phyloP scores from a whole-genome alignment of 306 rosid genomes.

The Hylodesmum podocarpum region DNA sequence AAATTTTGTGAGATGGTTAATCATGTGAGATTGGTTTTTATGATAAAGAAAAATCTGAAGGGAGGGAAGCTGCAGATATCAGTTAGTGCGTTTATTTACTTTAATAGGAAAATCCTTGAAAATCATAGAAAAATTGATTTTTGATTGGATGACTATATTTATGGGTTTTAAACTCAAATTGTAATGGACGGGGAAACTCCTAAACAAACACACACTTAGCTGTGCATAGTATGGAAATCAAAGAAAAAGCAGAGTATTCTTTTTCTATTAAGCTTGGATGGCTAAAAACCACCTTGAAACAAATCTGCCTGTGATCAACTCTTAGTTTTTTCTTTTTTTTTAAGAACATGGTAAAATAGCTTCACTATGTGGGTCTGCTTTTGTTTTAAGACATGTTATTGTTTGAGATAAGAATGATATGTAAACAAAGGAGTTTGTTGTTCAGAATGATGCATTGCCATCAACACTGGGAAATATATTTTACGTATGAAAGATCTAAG shows the following conservation, averaged over 20 bases:
- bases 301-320: neutral
- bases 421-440: neutral
- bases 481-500: slow-evolving; percentile 4
- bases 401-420: neutral
- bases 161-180: too few relatives aligned
- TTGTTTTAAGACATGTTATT: neutral
- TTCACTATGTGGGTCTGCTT: neutral
- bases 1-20: slow-evolving; percentile 8
- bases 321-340: neutral
- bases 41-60: slow-evolving; percentile 16
- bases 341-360: neutral
- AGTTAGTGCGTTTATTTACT: neutral
- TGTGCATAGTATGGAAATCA: neutral
- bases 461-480: neutral
- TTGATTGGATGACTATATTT: too few relatives aligned
- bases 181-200: neutral
- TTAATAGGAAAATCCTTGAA: neutral
- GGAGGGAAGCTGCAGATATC: neutral
- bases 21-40: neutral
- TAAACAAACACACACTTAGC: neutral
- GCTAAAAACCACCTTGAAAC: neutral
- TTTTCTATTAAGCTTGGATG: neutral
- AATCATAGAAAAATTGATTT: too few relatives aligned
- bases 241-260: neutral
- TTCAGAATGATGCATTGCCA: neutral